A percentile compares a stretch with the other conserved stretches of the same genome.
Evolutionary conservation across 2,329 filamentous ascomycete species (phyloP).

Genomic region (Thyridium curvatum): DNA sequence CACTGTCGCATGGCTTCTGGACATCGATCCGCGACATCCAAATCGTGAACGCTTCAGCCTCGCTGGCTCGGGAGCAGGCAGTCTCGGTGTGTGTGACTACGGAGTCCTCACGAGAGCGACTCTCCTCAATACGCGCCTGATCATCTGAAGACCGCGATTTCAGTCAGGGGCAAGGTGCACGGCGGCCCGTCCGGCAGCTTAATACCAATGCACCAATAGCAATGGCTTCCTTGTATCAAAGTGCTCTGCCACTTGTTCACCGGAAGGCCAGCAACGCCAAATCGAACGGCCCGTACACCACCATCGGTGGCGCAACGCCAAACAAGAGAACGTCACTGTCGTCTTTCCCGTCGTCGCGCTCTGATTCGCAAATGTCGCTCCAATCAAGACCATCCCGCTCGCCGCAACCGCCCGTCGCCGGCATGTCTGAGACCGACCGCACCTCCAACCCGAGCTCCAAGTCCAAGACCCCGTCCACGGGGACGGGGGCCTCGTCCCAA

Average conservation of each 20-base stretch:
- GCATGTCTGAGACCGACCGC: slow-evolving; percentile 42
- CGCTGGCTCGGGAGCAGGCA: too few relatives aligned
- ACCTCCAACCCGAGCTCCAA: slow-evolving; percentile 54
- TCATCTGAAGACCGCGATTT: too few relatives aligned
- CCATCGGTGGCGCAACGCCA: slow-evolving; percentile 14
- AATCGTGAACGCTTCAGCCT: too few relatives aligned
- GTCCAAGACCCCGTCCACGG: slow-evolving; percentile 52
- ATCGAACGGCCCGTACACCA: slow-evolving; percentile 15
- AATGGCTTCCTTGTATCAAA: too few relatives aligned
- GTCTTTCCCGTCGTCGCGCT: slow-evolving; percentile 54
- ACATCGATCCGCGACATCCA: too few relatives aligned
- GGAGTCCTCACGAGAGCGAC: too few relatives aligned
- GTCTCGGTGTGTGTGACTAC: too few relatives aligned
- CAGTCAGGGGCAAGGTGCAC: too few relatives aligned
- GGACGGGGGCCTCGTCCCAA: slow-evolving; percentile 49
- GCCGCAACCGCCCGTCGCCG: slow-evolving; percentile 36
- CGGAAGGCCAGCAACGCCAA: slow-evolving; percentile 22
- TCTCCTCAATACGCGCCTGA: too few relatives aligned
- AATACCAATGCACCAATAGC: too few relatives aligned
- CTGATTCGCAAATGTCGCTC: slow-evolving; percentile 51
- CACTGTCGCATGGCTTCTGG: too few relatives aligned
- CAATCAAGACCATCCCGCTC: slow-evolving; percentile 47
- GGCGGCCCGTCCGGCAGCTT: too few relatives aligned
- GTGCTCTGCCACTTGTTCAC: not conserved
- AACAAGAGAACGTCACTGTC: slow-evolving; percentile 53